These are phyloP conservation scores for Erythrophleum ivorense DNA, from an alignment of 331 rosid species.

Conservation along the genomic window DNA sequence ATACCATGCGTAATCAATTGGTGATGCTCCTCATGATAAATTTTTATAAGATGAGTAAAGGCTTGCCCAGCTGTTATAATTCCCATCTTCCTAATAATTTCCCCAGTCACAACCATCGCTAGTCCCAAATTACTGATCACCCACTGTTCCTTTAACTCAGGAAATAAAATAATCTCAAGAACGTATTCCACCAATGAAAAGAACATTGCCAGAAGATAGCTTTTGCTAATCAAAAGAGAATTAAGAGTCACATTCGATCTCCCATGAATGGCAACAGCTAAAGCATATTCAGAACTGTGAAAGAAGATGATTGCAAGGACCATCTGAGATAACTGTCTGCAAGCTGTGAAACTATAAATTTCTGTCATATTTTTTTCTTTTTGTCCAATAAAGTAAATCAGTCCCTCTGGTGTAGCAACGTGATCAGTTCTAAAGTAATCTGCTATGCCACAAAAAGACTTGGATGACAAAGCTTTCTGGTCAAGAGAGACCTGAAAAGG, in stretches of 20 bases:
- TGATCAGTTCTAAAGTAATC: constrained; percentile 28
- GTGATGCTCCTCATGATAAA: constrained; percentile 61
- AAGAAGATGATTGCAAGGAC: constrained; percentile 64
- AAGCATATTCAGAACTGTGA: constrained; percentile 76
- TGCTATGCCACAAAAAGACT: constrained; percentile 43
- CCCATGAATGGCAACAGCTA: constrained; percentile 77
- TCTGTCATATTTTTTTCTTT: constrained; percentile 54
- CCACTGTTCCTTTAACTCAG: constrained; percentile 77
- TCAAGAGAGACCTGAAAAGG: constrained; percentile 54
- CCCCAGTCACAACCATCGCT: constrained; percentile 69
- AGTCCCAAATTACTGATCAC: constrained; percentile 72
- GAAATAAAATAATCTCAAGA: constrained; percentile 62
- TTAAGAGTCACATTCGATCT: constrained; percentile 59
- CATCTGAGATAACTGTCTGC: constrained; percentile 76
- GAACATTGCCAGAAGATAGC: constrained; percentile 73
- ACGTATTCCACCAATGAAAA: constrained; percentile 74
- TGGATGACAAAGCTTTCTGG: constrained; percentile 35
- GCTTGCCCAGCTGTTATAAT: constrained; percentile 77
- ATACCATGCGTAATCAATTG: constrained; percentile 70
- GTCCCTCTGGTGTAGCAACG: constrained; percentile 28
- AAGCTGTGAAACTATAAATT: constrained; percentile 64
- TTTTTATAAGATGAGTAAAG: constrained; percentile 82
- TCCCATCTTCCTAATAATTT: constrained; percentile 75
- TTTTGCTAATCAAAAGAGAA: constrained; percentile 79
- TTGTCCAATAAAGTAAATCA: constrained; percentile 41